Evolutionary conservation across 2,329 filamentous ascomycete species (phyloP).

Genomic region (Aspergillus melleus): DNA sequence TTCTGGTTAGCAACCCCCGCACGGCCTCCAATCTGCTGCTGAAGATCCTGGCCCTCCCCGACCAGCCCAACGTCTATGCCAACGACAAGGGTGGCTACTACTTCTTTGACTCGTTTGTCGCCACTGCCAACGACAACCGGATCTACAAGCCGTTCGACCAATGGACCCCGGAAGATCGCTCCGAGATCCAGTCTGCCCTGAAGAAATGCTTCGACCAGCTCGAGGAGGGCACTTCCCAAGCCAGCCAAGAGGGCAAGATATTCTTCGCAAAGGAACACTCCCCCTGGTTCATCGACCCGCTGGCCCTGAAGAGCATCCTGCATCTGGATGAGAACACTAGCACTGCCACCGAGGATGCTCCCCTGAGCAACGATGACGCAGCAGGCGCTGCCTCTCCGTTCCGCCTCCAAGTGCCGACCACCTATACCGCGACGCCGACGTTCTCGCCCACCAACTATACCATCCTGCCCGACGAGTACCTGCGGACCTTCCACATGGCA

Average conservation of each 20-base stretch:
- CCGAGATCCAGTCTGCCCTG: constrained; percentile 21
- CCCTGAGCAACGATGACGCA: background rate
- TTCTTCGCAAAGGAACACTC: constrained; percentile 41
- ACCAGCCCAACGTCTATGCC: constrained; percentile 25
- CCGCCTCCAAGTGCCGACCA: constrained; percentile 15
- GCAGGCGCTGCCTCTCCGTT: constrained; percentile 14
- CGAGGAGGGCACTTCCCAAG: constrained; percentile 22
- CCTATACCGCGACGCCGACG: constrained; percentile 17
- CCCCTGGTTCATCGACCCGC: constrained; percentile 28
- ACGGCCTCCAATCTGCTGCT: constrained; percentile 36
- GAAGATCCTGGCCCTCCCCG: constrained; percentile 29
- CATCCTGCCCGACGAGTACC: constrained; percentile 35
- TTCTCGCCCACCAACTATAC: constrained; percentile 34
- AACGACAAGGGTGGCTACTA: constrained; percentile 30
- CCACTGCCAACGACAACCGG: constrained; percentile 11
- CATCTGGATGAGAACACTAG: constrained; percentile 9
- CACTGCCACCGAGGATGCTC: constrained; percentile 2
- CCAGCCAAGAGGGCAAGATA: constrained; percentile 26
- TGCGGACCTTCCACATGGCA: constrained; percentile 33
- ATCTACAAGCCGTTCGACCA: constrained; percentile 20
- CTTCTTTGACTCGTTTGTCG: constrained; percentile 22
- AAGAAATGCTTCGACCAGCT: constrained; percentile 30
- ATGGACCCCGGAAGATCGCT: constrained; percentile 30
- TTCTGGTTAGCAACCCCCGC: constrained; percentile 29
- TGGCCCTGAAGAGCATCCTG: constrained; percentile 10